Evolutionary conservation across 2,329 filamentous ascomycete genomes (phyloP).

Genomic region (Phialophora verrucosa): DNA sequence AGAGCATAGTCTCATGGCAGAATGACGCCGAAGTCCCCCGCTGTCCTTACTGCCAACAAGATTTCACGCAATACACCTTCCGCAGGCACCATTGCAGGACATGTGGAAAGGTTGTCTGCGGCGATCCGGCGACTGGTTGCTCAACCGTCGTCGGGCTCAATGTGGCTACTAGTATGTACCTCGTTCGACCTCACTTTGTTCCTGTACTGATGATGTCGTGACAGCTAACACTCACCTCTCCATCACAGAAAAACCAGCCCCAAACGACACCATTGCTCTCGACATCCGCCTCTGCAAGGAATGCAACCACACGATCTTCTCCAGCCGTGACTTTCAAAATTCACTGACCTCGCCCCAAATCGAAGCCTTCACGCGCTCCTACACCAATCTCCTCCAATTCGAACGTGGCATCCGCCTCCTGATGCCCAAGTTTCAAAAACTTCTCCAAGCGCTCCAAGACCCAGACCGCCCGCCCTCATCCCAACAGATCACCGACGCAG

Average conservation of each 20-base stretch:
- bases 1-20: constrained; percentile 93
- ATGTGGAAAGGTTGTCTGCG: constrained; percentile 91
- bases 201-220: constrained; percentile 34
- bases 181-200: constrained; percentile 1
- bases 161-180: constrained; percentile 66
- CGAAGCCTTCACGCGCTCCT: constrained; percentile 61
- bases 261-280: constrained; percentile 63
- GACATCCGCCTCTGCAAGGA: constrained; percentile 92
- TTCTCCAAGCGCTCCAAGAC: constrained; percentile 75
- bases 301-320: constrained; percentile 75
- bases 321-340: constrained; percentile 76
- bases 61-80: constrained; percentile 92
- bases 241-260: constrained; percentile 38
- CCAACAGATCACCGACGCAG: constrained; percentile 79
- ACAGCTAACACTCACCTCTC: constrained; percentile 33
- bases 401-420: constrained; percentile 83
- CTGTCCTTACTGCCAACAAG: constrained; percentile 95
- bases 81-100: constrained; percentile 92
- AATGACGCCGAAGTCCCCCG: constrained; percentile 79
- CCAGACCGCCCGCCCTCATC: constrained; percentile 68
- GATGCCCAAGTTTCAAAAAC: constrained; percentile 81
- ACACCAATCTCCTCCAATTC: constrained; percentile 83
- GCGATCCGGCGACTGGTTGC: constrained; percentile 81
- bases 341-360: constrained; percentile 73
- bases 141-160: constrained; percentile 83